A percentile compares a stretch with the other conserved stretches of the same genome.
Evolutionary conservation across 345 rosid species (phyloP).

Genomic region (Ceriops zippeliana): DNA sequence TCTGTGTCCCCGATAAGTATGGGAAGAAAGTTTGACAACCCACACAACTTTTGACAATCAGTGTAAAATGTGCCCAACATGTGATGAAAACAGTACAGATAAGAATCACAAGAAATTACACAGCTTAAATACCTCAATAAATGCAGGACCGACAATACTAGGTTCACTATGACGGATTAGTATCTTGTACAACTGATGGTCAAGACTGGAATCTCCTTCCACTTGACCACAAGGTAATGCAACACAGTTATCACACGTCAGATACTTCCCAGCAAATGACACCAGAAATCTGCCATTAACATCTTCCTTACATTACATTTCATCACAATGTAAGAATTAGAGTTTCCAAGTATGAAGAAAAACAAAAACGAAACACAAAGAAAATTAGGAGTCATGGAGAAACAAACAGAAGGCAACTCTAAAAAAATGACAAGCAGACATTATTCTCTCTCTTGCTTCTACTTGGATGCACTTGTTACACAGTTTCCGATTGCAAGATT

Average conservation of each 20-base stretch:
- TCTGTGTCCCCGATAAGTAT: constrained; percentile 63
- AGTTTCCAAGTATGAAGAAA: background rate
- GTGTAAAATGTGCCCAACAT: background rate
- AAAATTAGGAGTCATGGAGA: background rate
- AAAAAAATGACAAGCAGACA: too few relatives aligned
- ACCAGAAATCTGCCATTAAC: constrained; percentile 67
- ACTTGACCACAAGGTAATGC: constrained; percentile 39
- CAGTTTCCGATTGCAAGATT: constrained; percentile 4
- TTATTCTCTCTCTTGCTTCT: too few relatives aligned
- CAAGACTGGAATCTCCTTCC: constrained; percentile 37
- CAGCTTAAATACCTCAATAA: constrained; percentile 64
- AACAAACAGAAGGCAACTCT: background rate
- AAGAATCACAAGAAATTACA: background rate
- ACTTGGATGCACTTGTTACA: background rate
- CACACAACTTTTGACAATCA: constrained; percentile 30
- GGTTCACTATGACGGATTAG: constrained; percentile 51
- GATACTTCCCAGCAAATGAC: constrained; percentile 86
- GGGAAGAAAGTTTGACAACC: constrained; percentile 89
- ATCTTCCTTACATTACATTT: constrained; percentile 10
- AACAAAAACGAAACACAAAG: background rate
- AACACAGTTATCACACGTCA: constrained; percentile 50
- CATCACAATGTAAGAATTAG: background rate
- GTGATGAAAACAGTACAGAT: background rate
- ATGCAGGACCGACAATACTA: constrained; percentile 78
- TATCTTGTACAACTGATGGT: constrained; percentile 64